Evolutionary conservation across 176 grass and related monocot species (phyloP).

Genomic region (Chloris gayana): DNA sequence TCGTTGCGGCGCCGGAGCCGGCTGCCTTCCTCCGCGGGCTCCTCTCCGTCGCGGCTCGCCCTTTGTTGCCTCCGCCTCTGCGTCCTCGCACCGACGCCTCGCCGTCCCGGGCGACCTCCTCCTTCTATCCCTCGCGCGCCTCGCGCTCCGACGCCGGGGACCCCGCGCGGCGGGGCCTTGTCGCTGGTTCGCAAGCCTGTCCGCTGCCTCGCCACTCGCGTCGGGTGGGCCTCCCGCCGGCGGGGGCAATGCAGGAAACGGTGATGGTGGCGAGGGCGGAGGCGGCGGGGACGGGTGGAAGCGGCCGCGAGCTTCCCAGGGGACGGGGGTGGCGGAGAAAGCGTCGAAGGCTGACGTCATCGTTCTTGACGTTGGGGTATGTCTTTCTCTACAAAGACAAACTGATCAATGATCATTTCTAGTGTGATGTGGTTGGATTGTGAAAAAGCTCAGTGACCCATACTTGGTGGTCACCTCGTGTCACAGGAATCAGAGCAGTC

Average conservation of each 20-base stretch:
- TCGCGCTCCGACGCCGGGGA: slow-evolving; percentile 45
- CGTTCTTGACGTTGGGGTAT: slow-evolving; percentile 92
- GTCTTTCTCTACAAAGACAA: not conserved
- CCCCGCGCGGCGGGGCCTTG: slow-evolving; percentile 23
- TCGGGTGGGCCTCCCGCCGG: slow-evolving; percentile 49
- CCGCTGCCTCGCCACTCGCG: slow-evolving; percentile 47
- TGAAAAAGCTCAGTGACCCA: not conserved
- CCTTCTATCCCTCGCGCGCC: slow-evolving; percentile 63
- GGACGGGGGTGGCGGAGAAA: slow-evolving; percentile 53
- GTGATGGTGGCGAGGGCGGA: slow-evolving; percentile 36
- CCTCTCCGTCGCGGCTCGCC: slow-evolving; percentile 27
- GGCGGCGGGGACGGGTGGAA: slow-evolving; percentile 49
- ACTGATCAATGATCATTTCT: not conserved
- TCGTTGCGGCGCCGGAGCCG: not conserved
- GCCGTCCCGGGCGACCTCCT: slow-evolving; percentile 45
- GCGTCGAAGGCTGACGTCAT: slow-evolving; percentile 65
- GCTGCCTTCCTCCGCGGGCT: not conserved
- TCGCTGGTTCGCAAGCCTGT: slow-evolving; percentile 77
- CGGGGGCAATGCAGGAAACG: slow-evolving; percentile 42
- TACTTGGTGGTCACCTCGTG: not conserved
- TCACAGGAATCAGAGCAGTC: not conserved
- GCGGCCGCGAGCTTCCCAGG: slow-evolving; percentile 39
- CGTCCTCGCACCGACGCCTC: slow-evolving; percentile 15
- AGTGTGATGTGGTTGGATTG: not conserved
- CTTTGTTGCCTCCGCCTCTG: slow-evolving; percentile 16